These are phyloP conservation scores for Amanita brunnescens DNA, from an alignment of 768 basidiomycete species.

Conservation along the genomic window DNA sequence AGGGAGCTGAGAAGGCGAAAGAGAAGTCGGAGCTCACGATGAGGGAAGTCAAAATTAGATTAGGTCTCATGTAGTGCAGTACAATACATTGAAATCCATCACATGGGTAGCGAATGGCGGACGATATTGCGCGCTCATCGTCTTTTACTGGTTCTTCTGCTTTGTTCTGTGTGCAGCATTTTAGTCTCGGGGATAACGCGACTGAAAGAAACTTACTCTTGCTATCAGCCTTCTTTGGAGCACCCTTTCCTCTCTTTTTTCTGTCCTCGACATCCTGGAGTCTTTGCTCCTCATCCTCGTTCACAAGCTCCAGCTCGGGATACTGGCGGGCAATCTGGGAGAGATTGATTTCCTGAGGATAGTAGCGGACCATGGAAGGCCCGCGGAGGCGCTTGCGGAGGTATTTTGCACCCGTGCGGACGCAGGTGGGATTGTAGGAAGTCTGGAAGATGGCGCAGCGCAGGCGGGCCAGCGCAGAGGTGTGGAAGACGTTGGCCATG, in stretches of 20 bases:
- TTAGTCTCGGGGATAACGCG: neutral
- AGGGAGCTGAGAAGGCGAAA: conserved; percentile 58
- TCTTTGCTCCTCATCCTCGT: conserved; percentile 61
- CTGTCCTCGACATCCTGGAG: conserved; percentile 58
- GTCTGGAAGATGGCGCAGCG: conserved; percentile 79
- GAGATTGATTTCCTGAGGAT: conserved; percentile 55
- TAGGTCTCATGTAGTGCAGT: conserved; percentile 37
- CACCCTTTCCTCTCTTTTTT: conserved; percentile 74
- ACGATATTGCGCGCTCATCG: too few relatives aligned
- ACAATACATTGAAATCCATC: neutral
- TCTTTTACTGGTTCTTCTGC: conserved; percentile 7
- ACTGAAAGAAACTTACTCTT: conserved; percentile 37
- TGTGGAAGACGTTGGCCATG: conserved; percentile 36
- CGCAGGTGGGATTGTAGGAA: conserved; percentile 72
- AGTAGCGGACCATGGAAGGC: conserved; percentile 80
- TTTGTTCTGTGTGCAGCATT: neutral
- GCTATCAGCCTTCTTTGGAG: conserved; percentile 71
- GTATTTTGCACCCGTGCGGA: conserved; percentile 89
- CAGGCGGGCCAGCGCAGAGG: conserved; percentile 53
- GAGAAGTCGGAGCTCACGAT: conserved; percentile 56
- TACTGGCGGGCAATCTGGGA: conserved; percentile 39
- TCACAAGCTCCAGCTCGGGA: conserved; percentile 51
- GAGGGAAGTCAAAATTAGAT: conserved; percentile 51
- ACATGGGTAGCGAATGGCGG: too few relatives aligned
- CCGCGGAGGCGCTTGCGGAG: conserved; percentile 75